Conservation (phyloP, 2,329 filamentous ascomycete genomes). For the Ascochyta koolunga region DNA sequence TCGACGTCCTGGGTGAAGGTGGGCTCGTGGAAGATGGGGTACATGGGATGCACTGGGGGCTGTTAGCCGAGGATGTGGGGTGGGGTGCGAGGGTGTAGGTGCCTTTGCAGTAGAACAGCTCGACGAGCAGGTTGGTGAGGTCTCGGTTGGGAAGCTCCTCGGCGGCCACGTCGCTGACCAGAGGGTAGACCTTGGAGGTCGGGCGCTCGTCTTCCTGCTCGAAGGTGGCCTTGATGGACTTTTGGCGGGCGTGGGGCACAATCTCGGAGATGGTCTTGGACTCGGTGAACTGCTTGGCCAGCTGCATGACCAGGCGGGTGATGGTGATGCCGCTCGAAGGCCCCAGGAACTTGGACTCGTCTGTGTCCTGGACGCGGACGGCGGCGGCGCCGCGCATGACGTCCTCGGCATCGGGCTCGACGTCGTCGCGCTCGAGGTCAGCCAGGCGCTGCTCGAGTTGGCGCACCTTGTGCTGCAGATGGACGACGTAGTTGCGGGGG, state of each 20-base stretch:
- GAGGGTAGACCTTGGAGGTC: conserved; percentile 82
- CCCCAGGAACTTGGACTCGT: conserved; percentile 89
- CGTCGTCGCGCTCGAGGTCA: conserved; percentile 75
- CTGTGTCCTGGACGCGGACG: conserved; percentile 81
- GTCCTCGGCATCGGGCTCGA: conserved; percentile 76
- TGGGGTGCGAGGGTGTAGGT: conserved; percentile 13
- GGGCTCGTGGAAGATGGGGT: conserved; percentile 84
- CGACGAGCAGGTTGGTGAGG: conserved; percentile 78
- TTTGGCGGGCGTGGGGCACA: conserved; percentile 74
- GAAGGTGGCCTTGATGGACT: conserved; percentile 72
- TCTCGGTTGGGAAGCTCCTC: conserved; percentile 73
- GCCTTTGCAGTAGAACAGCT: conserved; percentile 88
- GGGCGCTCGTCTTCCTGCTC: conserved; percentile 68
- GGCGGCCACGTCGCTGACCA: conserved; percentile 84
- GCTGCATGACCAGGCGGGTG: conserved; percentile 92
- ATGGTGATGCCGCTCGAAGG: conserved; percentile 96
- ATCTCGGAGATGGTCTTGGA: conserved; percentile 91
- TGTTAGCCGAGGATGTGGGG: conserved; percentile 18
- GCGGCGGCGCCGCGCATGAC: conserved; percentile 86
- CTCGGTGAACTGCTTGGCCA: conserved; percentile 91
- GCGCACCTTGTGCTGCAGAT: conserved; percentile 84
- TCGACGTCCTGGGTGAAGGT: conserved; percentile 77
- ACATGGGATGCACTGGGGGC: conserved; percentile 78
- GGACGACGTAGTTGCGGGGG: conserved; percentile 89
- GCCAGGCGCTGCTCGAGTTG: conserved; percentile 81